Conservation (phyloP, 495 filamentous ascomycete species). For the Aspergillus steynii region DNA sequence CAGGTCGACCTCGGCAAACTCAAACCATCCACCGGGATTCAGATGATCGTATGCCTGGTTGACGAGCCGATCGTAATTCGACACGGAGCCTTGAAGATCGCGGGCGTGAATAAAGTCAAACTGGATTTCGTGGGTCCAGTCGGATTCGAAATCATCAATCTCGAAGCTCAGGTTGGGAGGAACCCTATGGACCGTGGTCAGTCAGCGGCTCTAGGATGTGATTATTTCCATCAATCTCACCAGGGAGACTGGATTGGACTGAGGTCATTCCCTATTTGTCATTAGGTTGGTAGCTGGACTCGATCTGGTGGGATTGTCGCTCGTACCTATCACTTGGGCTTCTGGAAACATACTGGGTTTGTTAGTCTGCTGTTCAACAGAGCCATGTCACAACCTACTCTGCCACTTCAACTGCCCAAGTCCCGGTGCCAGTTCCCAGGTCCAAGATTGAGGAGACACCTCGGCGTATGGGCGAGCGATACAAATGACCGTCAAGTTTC, state of each 20-base stretch:
- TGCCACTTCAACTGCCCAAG: slow-evolving; percentile 37
- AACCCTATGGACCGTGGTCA: slow-evolving; percentile 15
- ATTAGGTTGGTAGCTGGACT: slow-evolving; percentile 19
- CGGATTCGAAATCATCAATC: too few species aligned
- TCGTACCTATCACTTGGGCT: not conserved
- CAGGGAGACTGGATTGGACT: slow-evolving; percentile 2
- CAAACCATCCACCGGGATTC: not conserved
- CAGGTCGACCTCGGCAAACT: not conserved
- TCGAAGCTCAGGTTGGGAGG: slow-evolving; percentile 20
- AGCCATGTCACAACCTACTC: slow-evolving; percentile 13
- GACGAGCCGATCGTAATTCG: not conserved
- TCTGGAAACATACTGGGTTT: not conserved
- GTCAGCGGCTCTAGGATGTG: too few species aligned
- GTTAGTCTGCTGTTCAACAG: slow-evolving; percentile 41
- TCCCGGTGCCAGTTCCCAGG: slow-evolving; percentile 66
- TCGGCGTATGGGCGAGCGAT: slow-evolving; percentile 56
- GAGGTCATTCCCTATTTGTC: not conserved
- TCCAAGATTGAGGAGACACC: slow-evolving; percentile 64
- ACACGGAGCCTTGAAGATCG: slow-evolving; percentile 7
- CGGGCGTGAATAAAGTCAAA: slow-evolving; percentile 9
- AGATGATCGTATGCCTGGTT: not conserved
- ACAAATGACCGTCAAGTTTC: slow-evolving; percentile 57
- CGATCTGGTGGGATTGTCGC: slow-evolving; percentile 27
- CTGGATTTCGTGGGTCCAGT: too few species aligned
- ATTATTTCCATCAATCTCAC: not conserved